These are phyloP conservation scores for Candida corydali DNA, from an alignment of 805 yeast species.

Conservation along the genomic window DNA sequence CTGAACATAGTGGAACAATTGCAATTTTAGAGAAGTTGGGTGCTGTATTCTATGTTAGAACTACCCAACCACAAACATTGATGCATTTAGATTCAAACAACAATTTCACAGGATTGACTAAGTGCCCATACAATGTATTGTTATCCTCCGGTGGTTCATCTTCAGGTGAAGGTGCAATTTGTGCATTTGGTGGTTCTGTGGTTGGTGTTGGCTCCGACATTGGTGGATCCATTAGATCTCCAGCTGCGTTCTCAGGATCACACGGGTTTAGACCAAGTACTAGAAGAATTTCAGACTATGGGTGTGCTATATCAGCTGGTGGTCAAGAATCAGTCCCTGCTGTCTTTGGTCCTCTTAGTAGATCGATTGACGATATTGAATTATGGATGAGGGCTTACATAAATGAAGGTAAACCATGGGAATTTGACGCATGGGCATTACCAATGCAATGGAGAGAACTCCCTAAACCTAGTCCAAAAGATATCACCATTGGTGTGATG, in stretches of 20 bases:
- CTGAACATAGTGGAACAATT: constrained; percentile 28
- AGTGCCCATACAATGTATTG: constrained; percentile 34
- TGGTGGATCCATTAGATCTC: constrained; percentile 43
- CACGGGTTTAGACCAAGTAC: constrained; percentile 41
- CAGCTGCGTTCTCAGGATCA: constrained; percentile 40
- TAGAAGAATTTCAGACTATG: constrained; percentile 29
- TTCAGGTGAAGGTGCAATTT: constrained; percentile 42
- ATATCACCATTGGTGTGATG: constrained; percentile 57
- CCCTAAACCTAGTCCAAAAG: constrained; percentile 31
- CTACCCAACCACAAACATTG: constrained; percentile 43
- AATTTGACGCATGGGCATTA: constrained; percentile 41
- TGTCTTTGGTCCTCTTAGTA: constrained; percentile 66
- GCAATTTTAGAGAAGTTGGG: constrained; percentile 36
- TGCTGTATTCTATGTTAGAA: constrained; percentile 42
- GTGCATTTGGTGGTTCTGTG: constrained; percentile 37
- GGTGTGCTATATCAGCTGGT: constrained; percentile 44
- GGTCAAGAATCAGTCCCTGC: constrained; percentile 59
- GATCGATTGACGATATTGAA: constrained; percentile 63
- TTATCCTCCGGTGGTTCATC: constrained; percentile 43
- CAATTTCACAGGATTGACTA: constrained; percentile 33
- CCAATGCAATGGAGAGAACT: constrained; percentile 55
- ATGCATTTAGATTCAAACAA: constrained; percentile 43
- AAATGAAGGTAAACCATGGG: constrained; percentile 66
- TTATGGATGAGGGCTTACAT: constrained; percentile 60
- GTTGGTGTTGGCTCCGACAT: constrained; percentile 42